phyloP scores from a whole-genome alignment of 2,329 filamentous ascomycete genomes.

The Alternaria longipes region DNA sequence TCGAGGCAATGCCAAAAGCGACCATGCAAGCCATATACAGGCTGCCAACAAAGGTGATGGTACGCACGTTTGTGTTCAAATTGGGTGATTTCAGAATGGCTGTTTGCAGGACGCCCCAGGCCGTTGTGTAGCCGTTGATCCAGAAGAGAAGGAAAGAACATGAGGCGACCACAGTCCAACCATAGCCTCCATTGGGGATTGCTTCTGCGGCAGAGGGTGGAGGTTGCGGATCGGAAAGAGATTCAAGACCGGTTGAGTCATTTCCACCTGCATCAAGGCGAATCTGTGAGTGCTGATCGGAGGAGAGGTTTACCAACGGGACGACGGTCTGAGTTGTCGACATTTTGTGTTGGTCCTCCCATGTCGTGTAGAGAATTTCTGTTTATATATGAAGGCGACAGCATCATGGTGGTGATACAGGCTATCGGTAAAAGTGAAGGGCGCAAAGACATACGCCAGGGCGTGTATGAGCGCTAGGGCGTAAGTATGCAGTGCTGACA shows the following conservation, averaged over 20 bases:
- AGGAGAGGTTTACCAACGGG: not conserved
- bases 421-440: not conserved
- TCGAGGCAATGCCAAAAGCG: constrained; percentile 62
- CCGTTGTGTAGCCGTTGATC: constrained; percentile 63
- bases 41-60: constrained; percentile 68
- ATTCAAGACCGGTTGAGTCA: not conserved
- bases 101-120: constrained; percentile 69
- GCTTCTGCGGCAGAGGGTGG: constrained; percentile 8
- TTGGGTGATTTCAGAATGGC: constrained; percentile 62
- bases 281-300: not conserved
- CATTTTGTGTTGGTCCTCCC: not conserved
- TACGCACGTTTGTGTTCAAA: constrained; percentile 30
- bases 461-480: not conserved
- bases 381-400: not conserved
- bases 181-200: constrained; percentile 65
- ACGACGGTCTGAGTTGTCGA: not conserved
- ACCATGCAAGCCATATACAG: constrained; percentile 62
- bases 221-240: not conserved
- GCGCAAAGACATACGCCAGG: not conserved
- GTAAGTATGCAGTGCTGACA: not conserved
- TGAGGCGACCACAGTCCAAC: constrained; percentile 63
- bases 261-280: not conserved
- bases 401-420: not conserved
- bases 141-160: constrained; percentile 63
- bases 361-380: not conserved